Evolutionary conservation across 2,329 filamentous ascomycete genomes (phyloP), one percentile per base, ranked within the genome.

Genomic region (Verticillium nonalfalfae): DNA sequence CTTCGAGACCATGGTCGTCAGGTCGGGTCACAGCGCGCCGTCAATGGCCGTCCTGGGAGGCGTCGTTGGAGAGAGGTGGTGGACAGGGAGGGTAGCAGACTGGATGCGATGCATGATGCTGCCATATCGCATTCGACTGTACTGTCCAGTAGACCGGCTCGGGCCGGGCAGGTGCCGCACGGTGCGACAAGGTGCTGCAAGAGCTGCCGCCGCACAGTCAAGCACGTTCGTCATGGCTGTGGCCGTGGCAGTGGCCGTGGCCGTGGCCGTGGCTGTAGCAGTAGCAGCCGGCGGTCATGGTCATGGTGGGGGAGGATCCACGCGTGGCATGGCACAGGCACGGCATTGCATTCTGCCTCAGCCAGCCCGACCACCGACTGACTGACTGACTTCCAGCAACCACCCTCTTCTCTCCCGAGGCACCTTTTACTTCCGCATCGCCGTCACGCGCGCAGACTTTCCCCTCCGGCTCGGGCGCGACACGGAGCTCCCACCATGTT

Each of bases 121-220:
- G 34, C 38, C 55, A 33, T 26, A n/a, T 56, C 26, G 33, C 26
- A 15, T 21, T 56, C 26, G 33, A 26, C n/a, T 21, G n/a, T n/a
- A n/a, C n/a, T n/a, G n/a, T n/a, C n/a, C n/a, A n/a, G 26, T 26
- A 26, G n/a, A 18, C 55, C 55, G 55, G 55, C 55, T 57, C 55
- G 55, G 55, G 55, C 54, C 58, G 54, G 52, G 18, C 58, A 39
- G 59, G 60, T 54, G 60, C 50, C 36, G 45, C 40, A 50, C 60
- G 40, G 58, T 26, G 40, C 56, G 56, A 26, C 21, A 21, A 21
- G 21, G 21, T 21, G 21, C 21, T 21, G 21, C 21, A 1, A 21
- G 21, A 21, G 21, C 21, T 45, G 45, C 6, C 5, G 35, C 35
- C 35, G 35, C 35, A 36, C 45, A 10, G 45, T 50, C 45, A 21